These are phyloP conservation scores for Aureobasidium vineae DNA, from an alignment of 2,329 filamentous ascomycete genomes.

Conservation along the genomic window DNA sequence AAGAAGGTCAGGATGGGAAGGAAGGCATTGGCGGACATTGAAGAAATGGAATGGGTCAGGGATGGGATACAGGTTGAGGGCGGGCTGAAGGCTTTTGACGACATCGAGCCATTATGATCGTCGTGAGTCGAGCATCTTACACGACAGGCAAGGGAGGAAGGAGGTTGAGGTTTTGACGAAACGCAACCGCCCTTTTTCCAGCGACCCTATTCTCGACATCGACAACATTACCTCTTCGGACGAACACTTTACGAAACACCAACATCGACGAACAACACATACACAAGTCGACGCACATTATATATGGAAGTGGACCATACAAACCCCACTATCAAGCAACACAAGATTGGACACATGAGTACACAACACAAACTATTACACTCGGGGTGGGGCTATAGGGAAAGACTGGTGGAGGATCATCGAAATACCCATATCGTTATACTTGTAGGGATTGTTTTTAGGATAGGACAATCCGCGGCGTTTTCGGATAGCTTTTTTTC, in stretches of 20 bases:
- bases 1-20: constrained; percentile 74
- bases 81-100: constrained; percentile 36
- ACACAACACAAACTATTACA: neutral
- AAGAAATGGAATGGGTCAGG: constrained; percentile 70
- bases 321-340: too few relatives aligned
- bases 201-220: too few relatives aligned
- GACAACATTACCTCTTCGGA: too few relatives aligned
- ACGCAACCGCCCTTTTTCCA: too few relatives aligned
- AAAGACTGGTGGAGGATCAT: neutral
- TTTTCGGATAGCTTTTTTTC: neutral
- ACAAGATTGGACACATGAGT: constrained; percentile 1
- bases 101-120: neutral
- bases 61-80: constrained; percentile 67
- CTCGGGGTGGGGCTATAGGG: neutral
- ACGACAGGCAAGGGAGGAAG: neutral
- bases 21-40: constrained; percentile 72
- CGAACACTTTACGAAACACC: neutral
- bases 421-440: neutral
- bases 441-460: neutral
- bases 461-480: neutral
- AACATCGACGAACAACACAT: neutral
- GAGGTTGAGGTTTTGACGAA: neutral
- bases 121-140: neutral
- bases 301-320: neutral
- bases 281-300: neutral